Percentiles rank a stretch among this genome's conserved stretches.
These are phyloP conservation scores for Suillus occidentalis DNA, from an alignment of 768 basidiomycete species.

Conservation along the genomic window DNA sequence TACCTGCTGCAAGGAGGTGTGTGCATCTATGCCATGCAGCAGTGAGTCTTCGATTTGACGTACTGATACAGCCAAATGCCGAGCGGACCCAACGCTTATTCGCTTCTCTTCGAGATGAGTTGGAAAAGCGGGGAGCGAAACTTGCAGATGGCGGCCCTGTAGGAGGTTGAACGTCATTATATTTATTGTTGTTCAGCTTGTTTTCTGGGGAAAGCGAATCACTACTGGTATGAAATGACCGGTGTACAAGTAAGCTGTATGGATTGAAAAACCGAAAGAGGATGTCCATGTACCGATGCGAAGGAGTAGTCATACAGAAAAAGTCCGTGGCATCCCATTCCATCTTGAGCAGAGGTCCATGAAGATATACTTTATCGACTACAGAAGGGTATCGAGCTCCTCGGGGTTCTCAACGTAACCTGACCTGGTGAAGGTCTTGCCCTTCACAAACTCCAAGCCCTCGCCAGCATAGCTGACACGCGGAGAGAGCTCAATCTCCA, in stretches of 20 bases:
- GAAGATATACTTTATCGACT: slow-evolving; percentile 20
- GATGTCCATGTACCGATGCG: slow-evolving; percentile 9
- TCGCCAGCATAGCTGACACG: slow-evolving; percentile 90
- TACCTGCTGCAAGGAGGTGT: slow-evolving; percentile 84
- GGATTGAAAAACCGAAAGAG: slow-evolving; percentile 4
- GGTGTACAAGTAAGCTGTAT: slow-evolving; percentile 7
- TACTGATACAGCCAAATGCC: slow-evolving; percentile 62
- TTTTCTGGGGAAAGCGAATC: background rate
- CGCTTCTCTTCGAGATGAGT: slow-evolving; percentile 77
- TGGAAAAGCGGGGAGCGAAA: slow-evolving; percentile 67
- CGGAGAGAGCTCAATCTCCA: slow-evolving; percentile 91
- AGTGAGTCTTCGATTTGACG: slow-evolving; percentile 14
- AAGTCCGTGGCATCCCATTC: background rate
- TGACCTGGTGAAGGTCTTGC: slow-evolving; percentile 74
- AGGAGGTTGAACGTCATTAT: slow-evolving; percentile 40
- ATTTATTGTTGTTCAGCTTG: slow-evolving; percentile 4
- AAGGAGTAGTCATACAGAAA: slow-evolving; percentile 6
- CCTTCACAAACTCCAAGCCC: slow-evolving; percentile 76
- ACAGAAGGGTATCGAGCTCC: slow-evolving; percentile 70
- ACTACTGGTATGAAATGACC: slow-evolving; percentile 15
- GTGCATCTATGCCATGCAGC: slow-evolving; percentile 23
- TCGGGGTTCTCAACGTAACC: slow-evolving; percentile 65
- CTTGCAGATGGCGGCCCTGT: slow-evolving; percentile 39
- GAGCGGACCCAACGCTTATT: slow-evolving; percentile 83
- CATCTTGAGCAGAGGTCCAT: slow-evolving; percentile 8